Evolutionary conservation across 1,139 yeast genomes (phyloP), one percentile per base, ranked within the genome.

Genomic region (Entelexis sorbosivorans): DNA sequence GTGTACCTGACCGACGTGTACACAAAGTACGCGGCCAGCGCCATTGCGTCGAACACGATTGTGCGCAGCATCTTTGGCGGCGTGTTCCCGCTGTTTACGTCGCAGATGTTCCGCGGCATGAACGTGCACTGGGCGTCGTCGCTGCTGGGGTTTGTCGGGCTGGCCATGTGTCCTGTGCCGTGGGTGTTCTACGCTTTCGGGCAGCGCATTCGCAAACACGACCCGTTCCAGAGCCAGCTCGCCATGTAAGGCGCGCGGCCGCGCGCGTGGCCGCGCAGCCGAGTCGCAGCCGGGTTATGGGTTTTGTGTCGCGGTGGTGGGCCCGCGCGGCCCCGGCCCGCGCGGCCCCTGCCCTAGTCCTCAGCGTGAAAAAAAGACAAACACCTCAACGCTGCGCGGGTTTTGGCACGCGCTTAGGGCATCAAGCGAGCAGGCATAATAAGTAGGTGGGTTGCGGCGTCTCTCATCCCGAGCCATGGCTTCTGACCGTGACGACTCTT

Each of bases 21-120:
- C 63, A 69, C 76, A 29, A 67, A 70, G 26, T 78, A 75, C 57
- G 79, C 88, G 14, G 95, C 95, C 0, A 78, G 87, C 13, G 93
- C 87, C 0, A 72, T 84, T 65, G 93, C 93, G 7, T 88, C 89
- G 11, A 83, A 82, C 64, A 78, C 85, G 34, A 74, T 85, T 55
- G 68, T 81, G 49, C 74, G 95, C 61, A 79, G 84, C 52, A 60
- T 76, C 3, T 69, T 82, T 69, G 87, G 87, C 5, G 83, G 85
- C 10, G 78, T 82, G 1, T 85, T 86, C 68, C 95, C 95, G 1
- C 67, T 86, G 40, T 85, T 85, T 64, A 78, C 82, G 2, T 70
- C 77, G 20, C 76, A 76, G 52, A 68, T 83, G 70, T 80, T 74
- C 63, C 61, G 66, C 40, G 66, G 66, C 1, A 70, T 79, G 54